Percentiles rank a stretch among this genome's conserved stretches.
phyloP scores from a whole-genome alignment of 2,329 filamentous ascomycete genomes.

The Clonostachys rhizophaga region DNA sequence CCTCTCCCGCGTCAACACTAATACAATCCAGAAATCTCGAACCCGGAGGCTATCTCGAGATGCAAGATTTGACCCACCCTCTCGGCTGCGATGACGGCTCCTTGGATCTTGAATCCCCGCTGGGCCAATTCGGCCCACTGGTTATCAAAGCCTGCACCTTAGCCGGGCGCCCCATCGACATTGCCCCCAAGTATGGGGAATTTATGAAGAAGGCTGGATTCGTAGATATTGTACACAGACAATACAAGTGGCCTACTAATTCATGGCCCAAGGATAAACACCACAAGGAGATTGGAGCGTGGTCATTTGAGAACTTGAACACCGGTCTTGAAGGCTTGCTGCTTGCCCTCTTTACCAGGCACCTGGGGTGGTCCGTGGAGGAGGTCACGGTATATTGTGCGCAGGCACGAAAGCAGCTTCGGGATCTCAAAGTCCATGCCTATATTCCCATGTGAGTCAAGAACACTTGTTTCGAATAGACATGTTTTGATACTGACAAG shows the following conservation, averaged over 20 bases:
- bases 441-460: constrained; percentile 30
- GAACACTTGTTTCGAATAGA: too few species aligned
- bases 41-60: constrained; percentile 49
- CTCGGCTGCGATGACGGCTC: constrained; percentile 15
- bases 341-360: constrained; percentile 28
- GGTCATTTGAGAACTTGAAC: constrained; percentile 23
- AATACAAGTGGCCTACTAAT: constrained; percentile 37
- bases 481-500: too few species aligned
- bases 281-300: constrained; percentile 43
- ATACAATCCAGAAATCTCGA: constrained; percentile 28
- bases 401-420: constrained; percentile 24
- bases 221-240: constrained; percentile 7
- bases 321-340: constrained; percentile 26
- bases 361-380: constrained; percentile 23
- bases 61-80: constrained; percentile 40
- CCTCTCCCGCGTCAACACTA: too few species aligned
- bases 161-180: constrained; percentile 8
- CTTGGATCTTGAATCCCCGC: constrained; percentile 5
- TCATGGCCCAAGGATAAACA: constrained; percentile 45
- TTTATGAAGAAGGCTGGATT: constrained; percentile 11
- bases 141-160: constrained; percentile 13
- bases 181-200: constrained; percentile 1
- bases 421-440: constrained; percentile 23
- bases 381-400: constrained; percentile 23
- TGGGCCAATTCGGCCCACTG: constrained; percentile 10